Conservation (phyloP, 108 stramenopile genomes). For the Skeletonema grethae region DNA sequence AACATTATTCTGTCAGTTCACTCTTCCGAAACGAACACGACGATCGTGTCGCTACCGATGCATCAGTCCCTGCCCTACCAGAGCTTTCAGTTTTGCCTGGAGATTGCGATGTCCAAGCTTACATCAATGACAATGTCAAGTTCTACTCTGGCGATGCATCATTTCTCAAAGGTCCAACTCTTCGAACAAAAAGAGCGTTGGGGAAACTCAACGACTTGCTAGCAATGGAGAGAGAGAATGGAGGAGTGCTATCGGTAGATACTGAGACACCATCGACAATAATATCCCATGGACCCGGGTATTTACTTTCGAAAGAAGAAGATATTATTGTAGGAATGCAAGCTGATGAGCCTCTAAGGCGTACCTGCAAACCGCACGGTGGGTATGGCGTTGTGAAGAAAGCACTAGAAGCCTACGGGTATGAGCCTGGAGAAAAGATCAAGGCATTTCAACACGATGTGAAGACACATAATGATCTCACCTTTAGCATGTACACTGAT, state of each 20-base stretch:
- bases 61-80: conserved; percentile 9
- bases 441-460: conserved; percentile 38
- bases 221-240: conserved; percentile 52
- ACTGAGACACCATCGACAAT: conserved; percentile 59
- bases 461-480: conserved; percentile 67
- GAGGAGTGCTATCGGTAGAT: conserved; percentile 64
- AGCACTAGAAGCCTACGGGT: conserved; percentile 65
- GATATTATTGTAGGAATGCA: conserved; percentile 69
- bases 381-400: conserved; percentile 56
- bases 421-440: conserved; percentile 52
- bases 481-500: conserved; percentile 70
- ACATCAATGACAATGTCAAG: conserved; percentile 42
- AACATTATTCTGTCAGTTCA: conserved; percentile 1
- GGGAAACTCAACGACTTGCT: conserved; percentile 50
- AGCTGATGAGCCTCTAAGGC: conserved; percentile 63
- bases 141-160: conserved; percentile 58
- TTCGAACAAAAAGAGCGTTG: conserved; percentile 52
- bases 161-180: conserved; percentile 58
- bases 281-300: conserved; percentile 65
- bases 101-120: conserved; percentile 66
- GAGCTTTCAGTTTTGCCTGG: conserved; percentile 51
- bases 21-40: neutral
- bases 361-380: conserved; percentile 69
- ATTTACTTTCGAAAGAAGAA: conserved; percentile 60
- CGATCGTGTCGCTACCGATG: neutral